Evolutionary conservation across 495 filamentous ascomycete species (phyloP).

Genomic region (Penicillium ochrochloron): DNA sequence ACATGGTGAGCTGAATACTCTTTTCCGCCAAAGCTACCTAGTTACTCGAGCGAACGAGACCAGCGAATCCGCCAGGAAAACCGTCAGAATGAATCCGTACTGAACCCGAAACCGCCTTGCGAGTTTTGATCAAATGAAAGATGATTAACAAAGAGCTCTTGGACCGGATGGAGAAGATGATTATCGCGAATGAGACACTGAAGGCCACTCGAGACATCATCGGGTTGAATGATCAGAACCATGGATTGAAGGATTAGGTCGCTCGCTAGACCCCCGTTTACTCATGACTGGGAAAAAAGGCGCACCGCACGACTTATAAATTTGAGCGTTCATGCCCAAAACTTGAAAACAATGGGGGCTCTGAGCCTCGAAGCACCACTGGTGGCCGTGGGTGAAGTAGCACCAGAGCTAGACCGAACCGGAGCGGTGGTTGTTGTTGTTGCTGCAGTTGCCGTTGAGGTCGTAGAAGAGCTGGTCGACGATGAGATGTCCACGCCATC

Average conservation of each 20-base stretch:
- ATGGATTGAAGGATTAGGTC: not conserved
- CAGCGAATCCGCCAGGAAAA: too few relatives aligned
- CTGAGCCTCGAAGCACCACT: constrained; percentile 31
- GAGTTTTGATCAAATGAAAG: too few relatives aligned
- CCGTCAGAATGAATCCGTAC: too few relatives aligned
- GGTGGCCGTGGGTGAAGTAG: constrained; percentile 23
- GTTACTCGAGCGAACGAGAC: too few relatives aligned
- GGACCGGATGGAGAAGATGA: too few relatives aligned
- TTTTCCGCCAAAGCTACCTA: too few relatives aligned
- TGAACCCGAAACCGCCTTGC: too few relatives aligned
- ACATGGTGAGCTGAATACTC: too few relatives aligned
- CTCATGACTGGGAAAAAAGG: not conserved
- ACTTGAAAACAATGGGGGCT: constrained; percentile 14
- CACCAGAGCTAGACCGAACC: constrained; percentile 15
- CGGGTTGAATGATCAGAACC: not conserved
- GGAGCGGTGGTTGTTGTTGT: constrained; percentile 9
- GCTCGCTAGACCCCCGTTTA: not conserved
- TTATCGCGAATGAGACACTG: too few relatives aligned
- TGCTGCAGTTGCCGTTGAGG: constrained; percentile 17
- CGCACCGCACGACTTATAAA: too few relatives aligned
- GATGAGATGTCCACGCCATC: constrained; percentile 17
- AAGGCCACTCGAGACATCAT: not conserved
- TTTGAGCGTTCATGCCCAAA: constrained; percentile 8
- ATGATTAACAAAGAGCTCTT: too few relatives aligned
- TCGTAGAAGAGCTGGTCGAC: constrained; percentile 21